phyloP scores from a whole-genome alignment of 768 basidiomycete genomes.

The Russula olivacea region DNA sequence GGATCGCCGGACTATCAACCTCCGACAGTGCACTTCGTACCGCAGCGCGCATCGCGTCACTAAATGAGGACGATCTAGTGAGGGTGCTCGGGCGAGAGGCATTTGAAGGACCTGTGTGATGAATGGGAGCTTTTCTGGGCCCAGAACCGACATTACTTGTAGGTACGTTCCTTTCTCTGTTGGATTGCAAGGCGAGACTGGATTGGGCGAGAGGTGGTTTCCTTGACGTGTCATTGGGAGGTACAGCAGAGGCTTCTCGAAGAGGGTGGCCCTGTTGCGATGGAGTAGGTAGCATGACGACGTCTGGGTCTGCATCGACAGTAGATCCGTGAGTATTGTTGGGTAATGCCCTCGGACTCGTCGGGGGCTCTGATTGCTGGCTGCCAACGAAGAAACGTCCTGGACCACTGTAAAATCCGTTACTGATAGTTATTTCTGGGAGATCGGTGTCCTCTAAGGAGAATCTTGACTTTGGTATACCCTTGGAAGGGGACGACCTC shows the following conservation, averaged over 20 bases:
- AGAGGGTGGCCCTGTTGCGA: not conserved
- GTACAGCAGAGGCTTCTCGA: not conserved
- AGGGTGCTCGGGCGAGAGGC: not conserved
- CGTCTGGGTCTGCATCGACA: not conserved
- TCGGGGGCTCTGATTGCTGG: constrained; percentile 11
- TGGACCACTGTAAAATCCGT: constrained; percentile 22
- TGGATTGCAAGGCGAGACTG: not conserved
- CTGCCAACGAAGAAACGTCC: constrained; percentile 13
- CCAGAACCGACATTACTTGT: not conserved
- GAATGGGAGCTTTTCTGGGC: not conserved
- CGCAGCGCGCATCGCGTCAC: constrained; percentile 13
- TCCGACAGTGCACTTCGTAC: constrained; percentile 8
- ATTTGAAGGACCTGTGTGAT: not conserved
- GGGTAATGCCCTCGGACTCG: not conserved
- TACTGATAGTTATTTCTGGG: constrained; percentile 21
- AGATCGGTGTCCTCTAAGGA: constrained; percentile 23
- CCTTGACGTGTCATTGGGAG: not conserved
- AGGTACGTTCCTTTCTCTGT: not conserved
- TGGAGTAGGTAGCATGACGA: not conserved
- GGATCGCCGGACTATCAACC: not conserved
- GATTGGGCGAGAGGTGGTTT: not conserved
- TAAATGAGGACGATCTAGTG: constrained; percentile 12
- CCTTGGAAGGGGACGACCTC: not conserved
- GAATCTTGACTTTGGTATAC: not conserved
- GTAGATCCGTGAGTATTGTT: not conserved